These are phyloP conservation scores for Periconia macrospinosa DNA, from an alignment of 2,329 filamentous ascomycete genomes.

Conservation along the genomic window DNA sequence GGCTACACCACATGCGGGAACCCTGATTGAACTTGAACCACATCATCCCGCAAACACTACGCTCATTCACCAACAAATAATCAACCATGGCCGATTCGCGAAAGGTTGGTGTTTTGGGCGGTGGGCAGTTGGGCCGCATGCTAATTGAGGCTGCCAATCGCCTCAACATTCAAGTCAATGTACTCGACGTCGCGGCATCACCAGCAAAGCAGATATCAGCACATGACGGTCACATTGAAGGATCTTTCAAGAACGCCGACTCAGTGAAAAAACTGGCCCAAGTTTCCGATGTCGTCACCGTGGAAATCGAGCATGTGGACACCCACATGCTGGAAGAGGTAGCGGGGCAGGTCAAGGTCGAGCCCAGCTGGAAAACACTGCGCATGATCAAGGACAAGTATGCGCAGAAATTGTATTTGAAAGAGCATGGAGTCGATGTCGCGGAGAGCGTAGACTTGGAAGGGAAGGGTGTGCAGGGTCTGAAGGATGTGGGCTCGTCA, in stretches of 20 bases:
- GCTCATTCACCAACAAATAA: neutral
- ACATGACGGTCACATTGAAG: constrained; percentile 73
- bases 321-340: constrained; percentile 88
- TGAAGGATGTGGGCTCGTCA: constrained; percentile 64
- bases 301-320: constrained; percentile 95
- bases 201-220: constrained; percentile 86
- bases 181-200: constrained; percentile 75
- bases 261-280: constrained; percentile 80
- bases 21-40: neutral
- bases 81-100: constrained; percentile 32
- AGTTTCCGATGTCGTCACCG: constrained; percentile 78
- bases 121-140: constrained; percentile 80
- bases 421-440: constrained; percentile 68
- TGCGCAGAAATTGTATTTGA: constrained; percentile 80
- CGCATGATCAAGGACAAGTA: constrained; percentile 93
- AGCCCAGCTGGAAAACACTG: constrained; percentile 85
- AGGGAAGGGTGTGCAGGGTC: constrained; percentile 59
- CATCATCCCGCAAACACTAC: neutral
- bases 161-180: constrained; percentile 75
- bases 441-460: constrained; percentile 70
- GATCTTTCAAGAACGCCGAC: constrained; percentile 82
- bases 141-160: constrained; percentile 82
- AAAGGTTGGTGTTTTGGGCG: constrained; percentile 43
- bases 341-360: constrained; percentile 63
- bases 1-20: neutral